Percentiles rank a stretch among this genome's conserved stretches.
phyloP scores from a whole-genome alignment of 2,329 filamentous ascomycete genomes.

The Aspergillus arachidicola region DNA sequence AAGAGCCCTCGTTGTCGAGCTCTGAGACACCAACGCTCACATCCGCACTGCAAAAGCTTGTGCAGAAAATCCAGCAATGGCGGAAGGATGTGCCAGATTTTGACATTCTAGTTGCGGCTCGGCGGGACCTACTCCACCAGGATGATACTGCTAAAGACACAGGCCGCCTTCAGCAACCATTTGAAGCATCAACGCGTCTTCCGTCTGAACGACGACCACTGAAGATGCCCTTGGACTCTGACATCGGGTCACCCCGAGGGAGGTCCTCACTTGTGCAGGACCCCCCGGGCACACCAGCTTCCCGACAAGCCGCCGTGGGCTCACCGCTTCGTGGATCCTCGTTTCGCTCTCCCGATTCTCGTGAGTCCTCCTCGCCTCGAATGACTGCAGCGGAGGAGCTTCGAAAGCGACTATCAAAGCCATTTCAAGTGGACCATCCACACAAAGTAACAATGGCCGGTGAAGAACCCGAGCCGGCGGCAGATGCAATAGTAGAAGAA shows the following conservation, averaged over 20 bases:
- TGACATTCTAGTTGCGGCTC: conserved; percentile 68
- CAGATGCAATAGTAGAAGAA: conserved; percentile 11
- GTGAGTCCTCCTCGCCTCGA: conserved; percentile 28
- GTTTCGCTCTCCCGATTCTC: conserved; percentile 25
- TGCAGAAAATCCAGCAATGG: conserved; percentile 65
- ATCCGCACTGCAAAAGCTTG: conserved; percentile 60
- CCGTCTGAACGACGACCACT: conserved; percentile 20
- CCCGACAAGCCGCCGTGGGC: conserved; percentile 20
- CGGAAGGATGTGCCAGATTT: conserved; percentile 69
- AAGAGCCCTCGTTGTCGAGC: conserved; percentile 54
- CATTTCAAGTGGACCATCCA: conserved; percentile 27
- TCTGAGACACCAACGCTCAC: conserved; percentile 53
- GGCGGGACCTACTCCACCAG: conserved; percentile 47
- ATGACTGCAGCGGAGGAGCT: conserved; percentile 32
- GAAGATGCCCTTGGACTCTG: conserved; percentile 11
- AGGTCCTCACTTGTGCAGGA: conserved; percentile 22
- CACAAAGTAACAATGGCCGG: background rate
- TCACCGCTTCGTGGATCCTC: conserved; percentile 29
- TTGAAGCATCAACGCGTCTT: conserved; percentile 23
- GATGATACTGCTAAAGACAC: conserved; percentile 25
- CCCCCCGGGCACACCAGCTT: conserved; percentile 19
- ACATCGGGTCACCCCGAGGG: conserved; percentile 28
- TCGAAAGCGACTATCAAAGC: conserved; percentile 37
- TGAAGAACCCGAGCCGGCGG: background rate
- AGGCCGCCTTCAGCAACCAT: conserved; percentile 23